phyloP scores from a whole-genome alignment of 2,329 filamentous ascomycete species.

The Penicillium decumbens region DNA sequence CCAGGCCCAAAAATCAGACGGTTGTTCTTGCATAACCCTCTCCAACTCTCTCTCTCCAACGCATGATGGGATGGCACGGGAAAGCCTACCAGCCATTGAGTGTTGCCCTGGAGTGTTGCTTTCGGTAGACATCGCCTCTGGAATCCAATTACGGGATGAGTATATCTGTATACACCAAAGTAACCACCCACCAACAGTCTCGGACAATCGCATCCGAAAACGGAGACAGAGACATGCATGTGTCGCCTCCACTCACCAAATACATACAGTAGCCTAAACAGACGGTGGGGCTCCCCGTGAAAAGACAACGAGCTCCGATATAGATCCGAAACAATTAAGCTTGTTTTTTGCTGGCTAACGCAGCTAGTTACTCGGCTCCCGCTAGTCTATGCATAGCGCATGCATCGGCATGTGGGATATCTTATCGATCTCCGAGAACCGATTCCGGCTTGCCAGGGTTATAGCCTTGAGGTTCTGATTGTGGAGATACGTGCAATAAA shows the following conservation, averaged over 20 bases:
- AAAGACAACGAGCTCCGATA: not conserved
- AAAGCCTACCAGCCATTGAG: not conserved
- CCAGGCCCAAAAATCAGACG: not conserved
- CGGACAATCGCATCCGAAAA: not conserved
- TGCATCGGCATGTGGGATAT: not conserved
- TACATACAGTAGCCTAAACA: not conserved
- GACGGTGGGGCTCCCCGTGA: not conserved
- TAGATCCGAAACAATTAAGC: not conserved
- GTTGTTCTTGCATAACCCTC: not conserved
- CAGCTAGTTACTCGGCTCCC: not conserved
- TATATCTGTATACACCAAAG: not conserved
- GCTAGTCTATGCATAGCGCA: not conserved
- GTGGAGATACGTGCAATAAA: no score
- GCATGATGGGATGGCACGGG: not conserved
- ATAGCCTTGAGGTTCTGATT: no score
- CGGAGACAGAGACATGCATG: not conserved
- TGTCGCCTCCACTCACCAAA: not conserved
- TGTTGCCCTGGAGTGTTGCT: not conserved
- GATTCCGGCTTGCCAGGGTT: not conserved
- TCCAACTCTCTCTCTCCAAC: not conserved
- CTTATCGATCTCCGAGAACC: conserved; percentile 4
- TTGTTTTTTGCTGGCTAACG: not conserved
- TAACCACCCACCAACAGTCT: not conserved
- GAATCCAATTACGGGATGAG: not conserved
- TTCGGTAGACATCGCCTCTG: not conserved